Base-by-base conservation (phyloP, 2,329 filamentous ascomycete species). In the Pyricularia sp. region DNA sequence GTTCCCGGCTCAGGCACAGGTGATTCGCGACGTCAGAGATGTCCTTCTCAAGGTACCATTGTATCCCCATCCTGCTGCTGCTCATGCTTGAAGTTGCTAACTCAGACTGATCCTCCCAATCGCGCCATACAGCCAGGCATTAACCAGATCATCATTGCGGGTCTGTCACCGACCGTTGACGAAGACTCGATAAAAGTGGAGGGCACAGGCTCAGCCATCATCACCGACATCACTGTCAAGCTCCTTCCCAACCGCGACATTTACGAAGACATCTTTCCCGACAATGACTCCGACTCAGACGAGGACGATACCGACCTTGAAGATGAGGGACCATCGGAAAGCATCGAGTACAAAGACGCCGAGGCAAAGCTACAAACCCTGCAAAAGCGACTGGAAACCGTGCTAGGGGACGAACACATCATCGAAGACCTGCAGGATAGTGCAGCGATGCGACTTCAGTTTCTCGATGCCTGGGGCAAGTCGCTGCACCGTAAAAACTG, bases 141-240 rank as follows among this genome's bases (percentile, higher is more conserved):
- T 9, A 87, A 85, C 68, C 79, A 85, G 68, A 79, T 87, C 65
- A 80, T 78, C 16, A 79, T 87, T 62, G 72, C 80, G 60, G 84
- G 82, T 5, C 72, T 86, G 49, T 79, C 82, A 9, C 80, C 82
- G 2, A 79, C 77, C 1, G 77, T 81, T 9, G 80, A 85, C 68
- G 77, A 82, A 69, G 77, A 82, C 68, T 84, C 81, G 10, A 82
- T 87, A 73, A 84, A 84, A 68, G 79, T 87, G 40, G 83, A 86
- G 68, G 83, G 84, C 60, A 79, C 78, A 63, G 82, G 83, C n/a
- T 71, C 78, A 0, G 84, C 82, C 9, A 81, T 81, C 63, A 84
- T 87, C 69, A 83, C 81, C 12, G 85, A 89, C 69, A 86, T 89
- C 67, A 79, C 82, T 10, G 80, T 88, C 55, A 81, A 87, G 66